Conservation (phyloP, 2,329 filamentous ascomycete species). For the Ampelomyces quisqualis region DNA sequence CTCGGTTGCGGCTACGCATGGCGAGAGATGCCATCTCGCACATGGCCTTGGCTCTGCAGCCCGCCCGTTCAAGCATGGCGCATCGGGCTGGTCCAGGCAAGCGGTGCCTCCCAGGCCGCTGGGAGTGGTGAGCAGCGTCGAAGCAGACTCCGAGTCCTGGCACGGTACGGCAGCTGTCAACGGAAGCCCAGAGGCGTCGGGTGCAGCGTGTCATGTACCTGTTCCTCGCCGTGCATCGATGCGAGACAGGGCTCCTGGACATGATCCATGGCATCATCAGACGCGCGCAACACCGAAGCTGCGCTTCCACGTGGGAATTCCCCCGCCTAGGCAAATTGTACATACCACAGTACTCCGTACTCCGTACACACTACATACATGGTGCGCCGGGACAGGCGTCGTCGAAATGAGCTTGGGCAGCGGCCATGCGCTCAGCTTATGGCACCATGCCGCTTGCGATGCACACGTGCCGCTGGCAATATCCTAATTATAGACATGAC, state of each 20-base stretch:
- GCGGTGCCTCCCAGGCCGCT: neutral
- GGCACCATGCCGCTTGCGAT: conserved; percentile 27
- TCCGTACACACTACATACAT: no score
- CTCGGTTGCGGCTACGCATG: conserved; percentile 2
- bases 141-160: no score
- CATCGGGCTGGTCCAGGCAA: neutral
- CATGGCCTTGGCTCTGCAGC: neutral
- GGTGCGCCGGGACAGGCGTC: conserved; percentile 25
- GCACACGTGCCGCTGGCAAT: conserved; percentile 42
- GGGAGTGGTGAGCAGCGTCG: no score
- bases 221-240: neutral
- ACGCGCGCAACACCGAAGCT: conserved; percentile 10
- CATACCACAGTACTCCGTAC: conserved; percentile 23
- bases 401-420: conserved; percentile 25
- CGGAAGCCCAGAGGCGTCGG: neutral
- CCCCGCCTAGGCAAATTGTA: conserved; percentile 22
- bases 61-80: neutral
- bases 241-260: conserved; percentile 1
- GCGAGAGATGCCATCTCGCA: no score
- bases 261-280: conserved; percentile 5
- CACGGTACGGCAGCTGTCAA: conserved; percentile 31
- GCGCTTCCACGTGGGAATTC: conserved; percentile 40
- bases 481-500: conserved; percentile 39
- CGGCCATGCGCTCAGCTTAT: conserved; percentile 24
- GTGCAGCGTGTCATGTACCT: neutral